Conservation (phyloP, 1,284 basidiomycete genomes). For the Cryptococcus wingfieldii region DNA sequence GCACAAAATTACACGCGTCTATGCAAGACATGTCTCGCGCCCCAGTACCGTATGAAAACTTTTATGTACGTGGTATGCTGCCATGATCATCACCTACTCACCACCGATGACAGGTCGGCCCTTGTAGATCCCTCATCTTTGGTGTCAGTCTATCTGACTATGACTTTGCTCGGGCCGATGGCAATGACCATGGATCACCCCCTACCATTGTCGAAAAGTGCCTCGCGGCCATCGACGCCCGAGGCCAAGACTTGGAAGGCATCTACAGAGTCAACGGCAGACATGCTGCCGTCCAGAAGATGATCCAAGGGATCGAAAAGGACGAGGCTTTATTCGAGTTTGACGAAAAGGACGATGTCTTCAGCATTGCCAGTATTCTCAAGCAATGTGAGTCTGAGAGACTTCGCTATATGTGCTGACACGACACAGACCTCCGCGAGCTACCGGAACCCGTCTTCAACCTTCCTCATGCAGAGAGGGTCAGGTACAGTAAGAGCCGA, state of each 20-base stretch:
- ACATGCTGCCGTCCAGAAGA: conserved; percentile 77
- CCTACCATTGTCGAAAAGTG: conserved; percentile 83
- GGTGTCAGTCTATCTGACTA: conserved; percentile 90
- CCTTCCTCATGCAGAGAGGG: conserved; percentile 74
- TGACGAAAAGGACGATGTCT: conserved; percentile 72
- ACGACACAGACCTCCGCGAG: conserved; percentile 76
- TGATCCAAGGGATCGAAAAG: conserved; percentile 83
- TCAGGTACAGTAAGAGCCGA: conserved; percentile 72
- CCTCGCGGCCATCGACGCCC: conserved; percentile 74
- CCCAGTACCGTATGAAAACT: conserved; percentile 46
- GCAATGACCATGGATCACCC: conserved; percentile 58
- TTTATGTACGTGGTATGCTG: conserved; percentile 47
- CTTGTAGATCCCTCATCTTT: conserved; percentile 76
- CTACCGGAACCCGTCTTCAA: conserved; percentile 90
- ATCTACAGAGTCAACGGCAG: conserved; percentile 61
- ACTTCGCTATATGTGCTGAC: neutral
- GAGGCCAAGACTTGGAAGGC: conserved; percentile 74
- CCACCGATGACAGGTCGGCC: conserved; percentile 63
- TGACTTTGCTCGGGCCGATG: conserved; percentile 70
- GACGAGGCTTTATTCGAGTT: conserved; percentile 84
- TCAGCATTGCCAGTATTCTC: conserved; percentile 81
- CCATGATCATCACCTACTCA: conserved; percentile 42
- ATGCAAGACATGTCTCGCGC: conserved; percentile 18
- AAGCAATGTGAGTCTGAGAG: conserved; percentile 58
- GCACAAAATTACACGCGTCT: conserved; percentile 7